A percentile compares a stretch with the other conserved stretches of the same genome.
Evolutionary conservation across 768 basidiomycete species (phyloP).

Genomic region (Auricularia auricula-judae): DNA sequence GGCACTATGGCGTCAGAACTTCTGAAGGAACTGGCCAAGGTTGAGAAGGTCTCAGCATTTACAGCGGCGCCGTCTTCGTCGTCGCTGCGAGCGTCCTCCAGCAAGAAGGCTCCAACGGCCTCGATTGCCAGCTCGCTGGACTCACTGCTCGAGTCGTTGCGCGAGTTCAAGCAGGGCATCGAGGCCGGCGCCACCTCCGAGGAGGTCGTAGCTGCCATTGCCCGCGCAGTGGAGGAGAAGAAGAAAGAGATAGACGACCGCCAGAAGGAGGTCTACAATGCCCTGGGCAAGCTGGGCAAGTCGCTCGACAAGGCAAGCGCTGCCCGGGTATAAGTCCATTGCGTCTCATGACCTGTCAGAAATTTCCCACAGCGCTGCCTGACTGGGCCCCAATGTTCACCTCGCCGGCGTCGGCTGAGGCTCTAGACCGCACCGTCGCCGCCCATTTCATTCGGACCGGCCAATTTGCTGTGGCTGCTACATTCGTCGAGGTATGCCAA

Average conservation of each 20-base stretch:
- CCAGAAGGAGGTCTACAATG: constrained; percentile 79
- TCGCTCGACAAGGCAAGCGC: constrained; percentile 74
- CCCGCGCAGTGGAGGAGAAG: constrained; percentile 48
- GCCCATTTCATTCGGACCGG: constrained; percentile 73
- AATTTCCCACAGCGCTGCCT: constrained; percentile 44
- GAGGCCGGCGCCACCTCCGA: constrained; percentile 37
- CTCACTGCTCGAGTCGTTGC: constrained; percentile 46
- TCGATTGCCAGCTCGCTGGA: constrained; percentile 54
- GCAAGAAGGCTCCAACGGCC: constrained; percentile 10
- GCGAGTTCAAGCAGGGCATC: constrained; percentile 42
- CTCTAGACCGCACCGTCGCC: constrained; percentile 61
- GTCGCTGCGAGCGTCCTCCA: constrained; percentile 35
- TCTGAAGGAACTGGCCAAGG: constrained; percentile 68
- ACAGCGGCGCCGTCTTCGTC: constrained; percentile 20
- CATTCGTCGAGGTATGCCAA: constrained; percentile 50
- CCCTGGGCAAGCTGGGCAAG: constrained; percentile 71
- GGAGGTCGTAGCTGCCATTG: constrained; percentile 38
- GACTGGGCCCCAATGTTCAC: constrained; percentile 57
- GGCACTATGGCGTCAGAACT: constrained; percentile 50
- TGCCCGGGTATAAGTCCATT: neutral
- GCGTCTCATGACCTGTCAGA: constrained; percentile 24
- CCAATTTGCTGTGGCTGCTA: constrained; percentile 65
- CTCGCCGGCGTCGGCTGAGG: constrained; percentile 43
- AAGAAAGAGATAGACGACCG: constrained; percentile 83
- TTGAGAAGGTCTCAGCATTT: constrained; percentile 40